These are phyloP conservation scores for Saksenaea oblongispora DNA, from an alignment of 371 early-diverging fungal genomes.

Conservation along the genomic window DNA sequence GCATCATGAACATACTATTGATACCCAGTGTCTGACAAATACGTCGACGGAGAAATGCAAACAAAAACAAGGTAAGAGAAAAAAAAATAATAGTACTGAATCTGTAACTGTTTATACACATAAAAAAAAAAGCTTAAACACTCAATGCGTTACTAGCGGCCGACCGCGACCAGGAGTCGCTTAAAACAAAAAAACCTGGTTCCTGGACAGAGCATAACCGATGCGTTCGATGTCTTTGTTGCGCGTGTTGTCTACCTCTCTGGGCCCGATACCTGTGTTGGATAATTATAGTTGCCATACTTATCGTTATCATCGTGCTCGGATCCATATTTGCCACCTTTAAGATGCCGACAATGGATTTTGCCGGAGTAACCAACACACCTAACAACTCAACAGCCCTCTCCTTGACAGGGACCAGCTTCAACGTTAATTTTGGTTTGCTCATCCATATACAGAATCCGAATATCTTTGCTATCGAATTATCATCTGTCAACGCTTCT, in stretches of 20 bases:
- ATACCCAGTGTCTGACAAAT: not conserved
- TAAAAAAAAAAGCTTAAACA: no score
- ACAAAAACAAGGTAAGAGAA: not conserved
- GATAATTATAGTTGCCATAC: slow-evolving; percentile 26
- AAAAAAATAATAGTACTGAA: no score
- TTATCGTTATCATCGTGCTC: slow-evolving; percentile 26
- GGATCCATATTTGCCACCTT: slow-evolving; percentile 26
- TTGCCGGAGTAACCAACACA: slow-evolving; percentile 14
- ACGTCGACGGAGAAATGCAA: not conserved
- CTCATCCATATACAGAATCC: slow-evolving; percentile 40
- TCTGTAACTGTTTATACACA: no score
- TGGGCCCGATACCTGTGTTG: slow-evolving; percentile 28
- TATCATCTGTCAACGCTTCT: slow-evolving; percentile 40
- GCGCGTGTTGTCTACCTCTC: slow-evolving; percentile 27
- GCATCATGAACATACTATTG: not conserved
- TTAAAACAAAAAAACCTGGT: not conserved
- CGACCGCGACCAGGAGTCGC: not conserved
- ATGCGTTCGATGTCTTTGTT: slow-evolving; percentile 24
- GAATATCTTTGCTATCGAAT: slow-evolving; percentile 42
- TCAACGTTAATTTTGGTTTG: slow-evolving; percentile 22
- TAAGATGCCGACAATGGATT: slow-evolving; percentile 24
- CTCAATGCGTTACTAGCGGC: not conserved
- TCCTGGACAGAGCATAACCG: slow-evolving; percentile 19
- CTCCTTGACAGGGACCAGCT: slow-evolving; percentile 11
- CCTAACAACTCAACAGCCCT: slow-evolving; percentile 10